These are phyloP conservation scores for Penicillium sp. DNA, from an alignment of 2,329 filamentous ascomycete species.

Conservation along the genomic window DNA sequence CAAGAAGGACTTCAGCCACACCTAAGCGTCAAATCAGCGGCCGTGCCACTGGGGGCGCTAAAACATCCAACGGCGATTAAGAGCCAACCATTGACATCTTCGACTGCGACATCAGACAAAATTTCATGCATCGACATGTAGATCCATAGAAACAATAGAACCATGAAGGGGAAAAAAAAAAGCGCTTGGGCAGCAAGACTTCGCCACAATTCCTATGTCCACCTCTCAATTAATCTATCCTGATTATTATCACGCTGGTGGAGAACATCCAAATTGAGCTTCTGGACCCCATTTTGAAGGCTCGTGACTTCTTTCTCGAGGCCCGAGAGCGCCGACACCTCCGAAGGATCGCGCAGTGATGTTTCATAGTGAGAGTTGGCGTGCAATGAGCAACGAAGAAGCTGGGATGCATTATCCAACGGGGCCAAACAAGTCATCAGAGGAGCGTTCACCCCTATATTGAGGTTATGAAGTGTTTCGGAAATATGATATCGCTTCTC, in stretches of 20 bases:
- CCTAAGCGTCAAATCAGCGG: conserved; percentile 13
- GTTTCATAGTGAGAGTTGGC: conserved; percentile 28
- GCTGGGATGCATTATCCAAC: conserved; percentile 32
- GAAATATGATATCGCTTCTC: conserved; percentile 32
- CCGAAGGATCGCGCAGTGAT: conserved; percentile 28
- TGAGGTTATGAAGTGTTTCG: conserved; percentile 28
- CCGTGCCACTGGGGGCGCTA: conserved; percentile 2
- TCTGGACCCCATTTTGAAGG: conserved; percentile 34
- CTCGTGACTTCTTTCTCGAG: conserved; percentile 31
- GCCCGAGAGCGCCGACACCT: conserved; percentile 26
- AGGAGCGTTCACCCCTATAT: conserved; percentile 30
- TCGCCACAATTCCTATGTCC: conserved; percentile 19
- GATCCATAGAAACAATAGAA: not conserved
- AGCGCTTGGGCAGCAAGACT: not conserved
- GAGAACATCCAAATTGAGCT: conserved; percentile 34
- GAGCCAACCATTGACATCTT: conserved; percentile 11
- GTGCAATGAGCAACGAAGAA: conserved; percentile 32
- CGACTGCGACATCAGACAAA: not conserved
- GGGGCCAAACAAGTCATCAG: conserved; percentile 29
- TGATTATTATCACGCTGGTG: conserved; percentile 30
- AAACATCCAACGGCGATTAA: conserved; percentile 4
- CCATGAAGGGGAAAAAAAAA: not conserved
- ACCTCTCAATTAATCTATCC: conserved; percentile 34
- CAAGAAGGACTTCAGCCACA: not conserved
- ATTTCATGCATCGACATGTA: not conserved